A percentile compares a stretch with the other conserved stretches of the same genome.
phyloP scores from a whole-genome alignment of 2,329 filamentous ascomycete species.

The Colletotrichum lini region DNA sequence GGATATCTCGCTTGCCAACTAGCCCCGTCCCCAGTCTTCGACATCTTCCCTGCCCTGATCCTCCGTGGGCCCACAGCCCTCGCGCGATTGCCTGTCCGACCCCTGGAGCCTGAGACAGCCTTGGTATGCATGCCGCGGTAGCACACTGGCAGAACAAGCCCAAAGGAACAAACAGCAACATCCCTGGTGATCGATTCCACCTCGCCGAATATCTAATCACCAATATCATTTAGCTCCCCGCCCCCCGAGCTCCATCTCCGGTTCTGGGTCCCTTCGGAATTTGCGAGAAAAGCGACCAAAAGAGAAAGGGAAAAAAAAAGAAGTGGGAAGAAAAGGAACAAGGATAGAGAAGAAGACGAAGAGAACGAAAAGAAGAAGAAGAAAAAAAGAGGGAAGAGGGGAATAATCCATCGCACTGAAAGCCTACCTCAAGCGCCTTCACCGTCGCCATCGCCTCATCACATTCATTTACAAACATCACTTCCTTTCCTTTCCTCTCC shows the following conservation, averaged over 20 bases:
- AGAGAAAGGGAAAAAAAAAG: constrained; percentile 15
- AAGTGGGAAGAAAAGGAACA: constrained; percentile 26
- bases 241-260: constrained; percentile 32
- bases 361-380: constrained; percentile 20
- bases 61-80: constrained; percentile 38
- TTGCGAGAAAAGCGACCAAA: constrained; percentile 25
- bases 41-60: constrained; percentile 42
- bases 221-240: constrained; percentile 36
- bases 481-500: neutral
- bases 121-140: constrained; percentile 40
- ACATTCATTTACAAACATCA: constrained; percentile 21
- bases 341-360: neutral
- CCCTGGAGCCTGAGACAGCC: constrained; percentile 41
- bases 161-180: constrained; percentile 37
- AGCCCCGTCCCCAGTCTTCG: constrained; percentile 40
- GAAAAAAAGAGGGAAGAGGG: constrained; percentile 1
- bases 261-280: constrained; percentile 31
- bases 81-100: constrained; percentile 37
- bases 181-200: constrained; percentile 42
- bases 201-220: constrained; percentile 36
- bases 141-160: constrained; percentile 34
- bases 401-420: constrained; percentile 25
- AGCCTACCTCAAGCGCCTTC: constrained; percentile 19
- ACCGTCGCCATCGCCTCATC: constrained; percentile 13
- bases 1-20: constrained; percentile 42